Conservation (phyloP, 768 basidiomycete genomes). For the Russula ochroleuca region DNA sequence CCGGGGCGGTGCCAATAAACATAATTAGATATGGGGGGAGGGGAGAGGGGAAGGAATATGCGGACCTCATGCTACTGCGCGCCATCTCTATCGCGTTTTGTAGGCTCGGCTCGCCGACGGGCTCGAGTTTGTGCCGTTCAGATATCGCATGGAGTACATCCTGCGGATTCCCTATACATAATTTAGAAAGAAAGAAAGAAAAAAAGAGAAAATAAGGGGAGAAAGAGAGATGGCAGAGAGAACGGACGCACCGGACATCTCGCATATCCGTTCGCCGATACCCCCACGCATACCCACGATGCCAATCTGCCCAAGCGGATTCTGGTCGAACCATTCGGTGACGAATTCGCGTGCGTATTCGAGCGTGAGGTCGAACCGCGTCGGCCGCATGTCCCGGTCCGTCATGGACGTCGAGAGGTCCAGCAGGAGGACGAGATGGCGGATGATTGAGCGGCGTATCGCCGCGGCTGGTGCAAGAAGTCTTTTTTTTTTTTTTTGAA, state of each 20-base stretch:
- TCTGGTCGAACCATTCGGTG: constrained; percentile 98
- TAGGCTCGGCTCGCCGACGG: constrained; percentile 87
- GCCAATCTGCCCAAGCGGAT: constrained; percentile 95
- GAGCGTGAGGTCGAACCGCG: constrained; percentile 85
- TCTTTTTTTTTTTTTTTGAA: constrained; percentile 41
- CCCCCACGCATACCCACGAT: constrained; percentile 91
- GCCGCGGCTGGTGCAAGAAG: constrained; percentile 79
- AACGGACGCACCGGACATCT: constrained; percentile 75
- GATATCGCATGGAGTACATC: constrained; percentile 85
- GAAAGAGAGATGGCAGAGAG: neutral
- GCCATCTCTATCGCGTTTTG: constrained; percentile 99
- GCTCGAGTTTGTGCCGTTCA: constrained; percentile 85
- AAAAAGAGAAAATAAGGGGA: neutral
- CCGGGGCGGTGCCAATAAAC: neutral
- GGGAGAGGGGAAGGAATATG: neutral
- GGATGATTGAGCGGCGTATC: constrained; percentile 91
- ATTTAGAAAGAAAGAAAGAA: neutral
- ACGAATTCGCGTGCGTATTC: constrained; percentile 91
- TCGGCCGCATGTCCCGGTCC: constrained; percentile 95
- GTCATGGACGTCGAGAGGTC: constrained; percentile 90
- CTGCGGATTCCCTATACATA: constrained; percentile 78
- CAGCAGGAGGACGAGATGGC: constrained; percentile 88
- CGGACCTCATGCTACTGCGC: constrained; percentile 83
- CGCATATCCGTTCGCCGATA: constrained; percentile 82
- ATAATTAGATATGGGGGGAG: neutral